phyloP scores from a whole-genome alignment of 1,284 basidiomycete species.

The Ceratobasidium sp. region DNA sequence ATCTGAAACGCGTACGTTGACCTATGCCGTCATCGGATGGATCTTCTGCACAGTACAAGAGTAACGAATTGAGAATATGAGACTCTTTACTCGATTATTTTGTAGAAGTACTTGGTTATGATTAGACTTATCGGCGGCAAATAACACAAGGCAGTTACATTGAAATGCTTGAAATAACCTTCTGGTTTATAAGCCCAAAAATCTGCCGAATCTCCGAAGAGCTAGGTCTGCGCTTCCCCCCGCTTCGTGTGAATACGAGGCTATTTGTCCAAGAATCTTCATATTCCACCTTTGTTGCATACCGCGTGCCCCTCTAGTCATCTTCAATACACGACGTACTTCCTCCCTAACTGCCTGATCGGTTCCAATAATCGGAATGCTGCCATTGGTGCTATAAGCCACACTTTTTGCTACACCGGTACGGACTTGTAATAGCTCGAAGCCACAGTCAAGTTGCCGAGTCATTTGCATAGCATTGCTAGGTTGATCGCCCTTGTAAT shows the following conservation, averaged over 20 bases:
- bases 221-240: background rate
- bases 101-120: too few relatives aligned
- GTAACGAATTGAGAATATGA: too few relatives aligned
- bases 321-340: background rate
- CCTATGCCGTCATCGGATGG: too few relatives aligned
- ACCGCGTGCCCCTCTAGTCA: background rate
- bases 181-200: too few relatives aligned
- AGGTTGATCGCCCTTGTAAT: conserved; percentile 14
- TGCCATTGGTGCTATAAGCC: background rate
- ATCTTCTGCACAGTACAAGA: too few relatives aligned
- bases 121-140: too few relatives aligned
- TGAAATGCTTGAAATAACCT: too few relatives aligned
- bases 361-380: background rate
- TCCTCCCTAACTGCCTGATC: conserved; percentile 10
- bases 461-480: conserved; percentile 22
- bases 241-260: background rate
- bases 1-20: too few relatives aligned
- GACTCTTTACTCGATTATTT: too few relatives aligned
- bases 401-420: background rate
- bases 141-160: too few relatives aligned
- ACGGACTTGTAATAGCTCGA: conserved; percentile 26
- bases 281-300: background rate
- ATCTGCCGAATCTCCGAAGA: background rate
- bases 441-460: background rate
- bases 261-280: background rate